Conservation (phyloP, 768 basidiomycete species). For the Tulasnella sp. region DNA sequence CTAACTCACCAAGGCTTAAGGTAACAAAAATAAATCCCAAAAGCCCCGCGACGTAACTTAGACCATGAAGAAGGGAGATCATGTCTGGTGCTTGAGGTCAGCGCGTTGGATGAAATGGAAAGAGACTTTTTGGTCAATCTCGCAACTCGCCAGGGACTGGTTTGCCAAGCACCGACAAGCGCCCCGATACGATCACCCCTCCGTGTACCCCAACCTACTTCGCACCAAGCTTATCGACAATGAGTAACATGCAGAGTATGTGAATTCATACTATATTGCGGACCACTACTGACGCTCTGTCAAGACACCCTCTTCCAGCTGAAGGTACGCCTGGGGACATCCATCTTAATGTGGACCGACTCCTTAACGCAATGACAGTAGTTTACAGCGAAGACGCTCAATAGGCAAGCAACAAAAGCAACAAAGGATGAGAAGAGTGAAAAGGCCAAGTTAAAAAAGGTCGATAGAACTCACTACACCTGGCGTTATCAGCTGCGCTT, state of each 20-base stretch:
- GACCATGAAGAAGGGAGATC: constrained; percentile 27
- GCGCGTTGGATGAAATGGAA: neutral
- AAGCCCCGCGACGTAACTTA: constrained; percentile 54
- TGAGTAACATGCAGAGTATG: constrained; percentile 68
- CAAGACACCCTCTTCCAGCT: constrained; percentile 99
- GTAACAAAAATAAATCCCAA: constrained; percentile 85
- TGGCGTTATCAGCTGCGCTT: neutral
- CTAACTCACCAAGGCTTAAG: constrained; percentile 66
- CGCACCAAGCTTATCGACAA: neutral
- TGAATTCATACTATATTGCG: constrained; percentile 3
- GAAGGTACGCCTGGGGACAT: constrained; percentile 51
- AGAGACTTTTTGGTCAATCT: too few species aligned
- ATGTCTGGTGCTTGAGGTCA: constrained; percentile 11
- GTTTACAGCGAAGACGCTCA: constrained; percentile 97
- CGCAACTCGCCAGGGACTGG: too few species aligned
- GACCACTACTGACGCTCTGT: constrained; percentile 10
- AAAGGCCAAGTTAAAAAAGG: constrained; percentile 90
- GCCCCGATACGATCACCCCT: too few species aligned
- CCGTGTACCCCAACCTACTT: neutral
- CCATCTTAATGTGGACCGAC: neutral
- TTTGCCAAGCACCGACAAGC: constrained; percentile 4
- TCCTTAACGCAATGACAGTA: constrained; percentile 27
- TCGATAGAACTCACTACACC: constrained; percentile 26
- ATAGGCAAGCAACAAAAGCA: constrained; percentile 92
- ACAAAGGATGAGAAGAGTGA: constrained; percentile 89